Evolutionary conservation across 2,329 filamentous ascomycete genomes (phyloP).

Genomic region (Penicillium polonicum): DNA sequence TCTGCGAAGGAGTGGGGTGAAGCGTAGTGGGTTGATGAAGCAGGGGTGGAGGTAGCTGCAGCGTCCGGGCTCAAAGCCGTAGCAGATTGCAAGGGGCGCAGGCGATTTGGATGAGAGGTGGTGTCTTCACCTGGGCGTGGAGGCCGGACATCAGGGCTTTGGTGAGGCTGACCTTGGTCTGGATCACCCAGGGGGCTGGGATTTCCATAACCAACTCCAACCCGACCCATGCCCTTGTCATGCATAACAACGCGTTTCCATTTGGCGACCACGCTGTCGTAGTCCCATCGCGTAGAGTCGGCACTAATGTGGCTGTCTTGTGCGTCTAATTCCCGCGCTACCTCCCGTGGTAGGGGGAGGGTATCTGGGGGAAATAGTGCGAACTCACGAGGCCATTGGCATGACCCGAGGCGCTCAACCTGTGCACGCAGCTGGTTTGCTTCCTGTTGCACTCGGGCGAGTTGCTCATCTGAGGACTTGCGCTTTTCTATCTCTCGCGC

Average conservation of each 20-base stretch:
- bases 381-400: conserved; percentile 51
- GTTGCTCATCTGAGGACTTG: conserved; percentile 43
- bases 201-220: conserved; percentile 32
- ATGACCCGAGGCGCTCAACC: conserved; percentile 46
- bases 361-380: conserved; percentile 49
- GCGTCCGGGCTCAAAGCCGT: conserved; percentile 29
- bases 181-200: conserved; percentile 11
- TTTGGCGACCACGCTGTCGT: conserved; percentile 48
- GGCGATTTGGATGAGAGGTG: conserved; percentile 22
- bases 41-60: conserved; percentile 26
- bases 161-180: conserved; percentile 13
- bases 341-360: conserved; percentile 40
- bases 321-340: conserved; percentile 39
- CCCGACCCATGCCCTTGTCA: conserved; percentile 43
- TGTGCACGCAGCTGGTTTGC: conserved; percentile 50
- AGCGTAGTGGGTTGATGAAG: conserved; percentile 30
- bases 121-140: conserved; percentile 26
- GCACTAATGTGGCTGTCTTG: conserved; percentile 37
- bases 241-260: conserved; percentile 51
- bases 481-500: conserved; percentile 47
- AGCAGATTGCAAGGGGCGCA: conserved; percentile 24
- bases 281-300: conserved; percentile 46
- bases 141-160: conserved; percentile 19
- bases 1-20: conserved; percentile 34
- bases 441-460: conserved; percentile 49